Conservation (phyloP, 192 early-diverging fungal species). For the Spinellus fusiger region DNA sequence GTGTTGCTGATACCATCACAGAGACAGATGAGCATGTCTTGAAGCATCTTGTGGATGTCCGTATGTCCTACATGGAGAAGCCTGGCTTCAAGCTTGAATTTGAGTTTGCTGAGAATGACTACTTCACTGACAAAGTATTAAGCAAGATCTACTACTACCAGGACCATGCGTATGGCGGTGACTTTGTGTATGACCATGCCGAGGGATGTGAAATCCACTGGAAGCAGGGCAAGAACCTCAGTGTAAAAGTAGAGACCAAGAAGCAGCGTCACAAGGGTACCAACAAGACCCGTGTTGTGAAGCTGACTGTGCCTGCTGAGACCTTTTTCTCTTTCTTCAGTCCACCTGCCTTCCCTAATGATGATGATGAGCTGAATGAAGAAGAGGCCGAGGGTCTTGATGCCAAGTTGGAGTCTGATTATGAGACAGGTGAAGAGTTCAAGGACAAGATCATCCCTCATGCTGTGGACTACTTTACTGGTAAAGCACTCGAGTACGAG, state of each 20-base stretch:
- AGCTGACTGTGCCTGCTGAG: conserved; percentile 91
- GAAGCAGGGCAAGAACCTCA: conserved; percentile 97
- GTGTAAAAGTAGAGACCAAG: conserved; percentile 91
- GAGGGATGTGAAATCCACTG: conserved; percentile 89
- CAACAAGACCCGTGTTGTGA: conserved; percentile 97
- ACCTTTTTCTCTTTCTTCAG: conserved; percentile 98
- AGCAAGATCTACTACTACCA: conserved; percentile 92
- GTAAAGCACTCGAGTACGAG: conserved; percentile 88
- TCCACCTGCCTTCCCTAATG: conserved; percentile 72
- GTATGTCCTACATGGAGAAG: conserved; percentile 75
- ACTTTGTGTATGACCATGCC: conserved; percentile 88
- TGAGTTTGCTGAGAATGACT: conserved; percentile 82
- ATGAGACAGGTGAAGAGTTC: conserved; percentile 90
- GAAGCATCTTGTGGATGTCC: conserved; percentile 87
- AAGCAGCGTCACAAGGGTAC: conserved; percentile 98
- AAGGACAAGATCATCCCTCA: conserved; percentile 96
- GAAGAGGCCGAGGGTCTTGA: conserved; percentile 78
- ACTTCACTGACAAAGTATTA: conserved; percentile 81
- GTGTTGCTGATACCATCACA: conserved; percentile 80
- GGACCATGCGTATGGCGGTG: conserved; percentile 73
- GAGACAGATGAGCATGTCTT: conserved; percentile 86
- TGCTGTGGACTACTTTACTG: conserved; percentile 98
- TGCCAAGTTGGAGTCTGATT: conserved; percentile 86
- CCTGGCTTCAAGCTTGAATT: conserved; percentile 96
- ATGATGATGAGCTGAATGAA: conserved; percentile 66